Evolutionary conservation across 352 stramenopile genomes (phyloP), one percentile per base, ranked within the genome.

Genomic region (Thalassiosira tumida): DNA sequence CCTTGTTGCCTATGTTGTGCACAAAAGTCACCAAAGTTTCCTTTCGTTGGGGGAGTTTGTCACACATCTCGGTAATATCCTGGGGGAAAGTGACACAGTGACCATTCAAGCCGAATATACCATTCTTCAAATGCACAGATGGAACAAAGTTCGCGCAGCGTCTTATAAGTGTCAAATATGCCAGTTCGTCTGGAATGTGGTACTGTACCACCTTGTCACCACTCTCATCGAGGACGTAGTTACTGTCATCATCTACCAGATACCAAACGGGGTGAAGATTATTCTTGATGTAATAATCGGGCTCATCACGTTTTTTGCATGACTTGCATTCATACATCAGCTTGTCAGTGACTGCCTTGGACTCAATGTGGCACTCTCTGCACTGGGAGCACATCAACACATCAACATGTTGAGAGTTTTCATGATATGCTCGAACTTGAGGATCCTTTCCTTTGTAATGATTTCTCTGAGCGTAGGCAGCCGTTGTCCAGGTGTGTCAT

Each of bases 151-250:
- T 70, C 0, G 75, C 43, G 75, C 84, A 90, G 13, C 76, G 31
- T 21, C 84, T n/a, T 33, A 90, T 90, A 24, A 90, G 43, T 15
- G 62, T 86, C 31, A 90, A 37, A 13, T 2, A 64, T n/a, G 5
- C 59, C 24, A 90, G 76, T 47, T 90, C 84, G 1, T 51, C 24
- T n/a, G 84, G 84, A 43, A 90, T 75, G 26, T 89, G n/a, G 70
- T 79, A 77, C 26, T 77, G 50, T 54, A 40, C 5, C 5, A 78
- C 50, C 1, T 67, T 69, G 14, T 89, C 31, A 17, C 41, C 64
- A 35, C 54, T 31, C 4, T 64, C 15, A 84, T 84, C 77, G 24
- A 59, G n/a, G 1, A 75, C 29, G 1, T 50, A 26, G 1, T 62
- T 37, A 37, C 79, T 65, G 26, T 86, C 40, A 38, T 76, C 62